Conservation (phyloP, 2,329 filamentous ascomycete genomes). For the Pseudonectria foliicola region DNA sequence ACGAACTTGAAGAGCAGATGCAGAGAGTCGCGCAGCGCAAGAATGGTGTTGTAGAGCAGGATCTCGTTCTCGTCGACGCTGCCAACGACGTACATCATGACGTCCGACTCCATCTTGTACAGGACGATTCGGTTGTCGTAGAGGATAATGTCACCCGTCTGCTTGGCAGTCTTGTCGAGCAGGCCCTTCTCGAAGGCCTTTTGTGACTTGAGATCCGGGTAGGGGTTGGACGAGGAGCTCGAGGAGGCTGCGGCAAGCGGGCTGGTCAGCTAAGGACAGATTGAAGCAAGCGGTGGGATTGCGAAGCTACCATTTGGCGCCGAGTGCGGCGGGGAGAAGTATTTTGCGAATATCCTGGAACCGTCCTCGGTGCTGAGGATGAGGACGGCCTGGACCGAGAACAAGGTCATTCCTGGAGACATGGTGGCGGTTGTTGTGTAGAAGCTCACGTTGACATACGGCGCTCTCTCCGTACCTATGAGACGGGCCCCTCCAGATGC, state of each 20-base stretch:
- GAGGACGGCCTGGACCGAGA: constrained; percentile 70
- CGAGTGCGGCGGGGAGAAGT: constrained; percentile 63
- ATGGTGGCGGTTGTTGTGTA: constrained; percentile 35
- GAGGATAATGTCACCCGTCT: constrained; percentile 90
- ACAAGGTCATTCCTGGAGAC: constrained; percentile 69
- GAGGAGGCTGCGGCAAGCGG: constrained; percentile 27
- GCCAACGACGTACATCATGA: constrained; percentile 92
- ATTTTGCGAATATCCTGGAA: constrained; percentile 88
- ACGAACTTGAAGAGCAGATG: constrained; percentile 86
- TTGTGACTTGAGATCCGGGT: constrained; percentile 84
- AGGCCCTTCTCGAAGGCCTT: constrained; percentile 96
- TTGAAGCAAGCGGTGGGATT: constrained; percentile 12
- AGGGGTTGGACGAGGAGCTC: constrained; percentile 61
- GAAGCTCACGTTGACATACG: constrained; percentile 9
- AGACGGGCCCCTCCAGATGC: constrained; percentile 25
- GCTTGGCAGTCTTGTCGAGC: constrained; percentile 91
- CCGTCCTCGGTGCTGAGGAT: constrained; percentile 82
- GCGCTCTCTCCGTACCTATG: constrained; percentile 11
- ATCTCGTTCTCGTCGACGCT: constrained; percentile 94
- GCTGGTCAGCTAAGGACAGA: constrained; percentile 22
- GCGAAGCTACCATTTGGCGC: constrained; percentile 29
- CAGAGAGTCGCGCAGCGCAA: constrained; percentile 83
- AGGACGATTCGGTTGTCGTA: constrained; percentile 96
- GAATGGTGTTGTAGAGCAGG: constrained; percentile 85
- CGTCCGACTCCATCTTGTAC: constrained; percentile 96